Conservation (phyloP, 1,139 yeast species). For the Candida anutae region DNA sequence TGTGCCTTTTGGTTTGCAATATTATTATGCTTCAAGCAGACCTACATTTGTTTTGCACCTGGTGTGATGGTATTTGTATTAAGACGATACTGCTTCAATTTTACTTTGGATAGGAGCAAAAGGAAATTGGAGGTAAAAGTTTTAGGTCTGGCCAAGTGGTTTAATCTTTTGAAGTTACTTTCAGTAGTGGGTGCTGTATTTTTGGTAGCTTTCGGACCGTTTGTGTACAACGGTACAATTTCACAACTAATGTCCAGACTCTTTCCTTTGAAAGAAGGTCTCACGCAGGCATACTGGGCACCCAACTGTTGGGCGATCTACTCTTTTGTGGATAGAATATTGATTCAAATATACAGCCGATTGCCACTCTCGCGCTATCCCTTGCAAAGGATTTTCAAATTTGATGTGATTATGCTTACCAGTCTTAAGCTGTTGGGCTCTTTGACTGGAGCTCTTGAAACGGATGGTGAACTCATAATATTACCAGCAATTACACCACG, state of each 20-base stretch:
- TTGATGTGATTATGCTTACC: slow-evolving; percentile 20
- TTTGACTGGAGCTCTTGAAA: slow-evolving; percentile 84
- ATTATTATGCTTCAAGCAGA: slow-evolving; percentile 87
- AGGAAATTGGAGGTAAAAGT: slow-evolving; percentile 17
- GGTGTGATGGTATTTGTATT: slow-evolving; percentile 79
- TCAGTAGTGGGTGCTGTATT: slow-evolving; percentile 58
- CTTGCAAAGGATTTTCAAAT: slow-evolving; percentile 24
- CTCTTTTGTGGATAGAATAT: slow-evolving; percentile 71
- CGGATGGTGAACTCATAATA: slow-evolving; percentile 76
- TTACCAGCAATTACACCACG: slow-evolving; percentile 77
- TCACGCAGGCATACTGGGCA: slow-evolving; percentile 99
- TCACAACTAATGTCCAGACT: slow-evolving; percentile 62
- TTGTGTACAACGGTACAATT: slow-evolving; percentile 52
- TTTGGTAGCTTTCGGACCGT: slow-evolving; percentile 72
- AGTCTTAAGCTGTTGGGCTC: slow-evolving; percentile 22
- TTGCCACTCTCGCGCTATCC: slow-evolving; percentile 39
- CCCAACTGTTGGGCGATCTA: slow-evolving; percentile 96
- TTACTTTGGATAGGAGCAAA: slow-evolving; percentile 24
- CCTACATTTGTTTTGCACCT: slow-evolving; percentile 88
- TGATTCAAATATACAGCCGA: slow-evolving; percentile 44
- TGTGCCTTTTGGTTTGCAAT: slow-evolving; percentile 72
- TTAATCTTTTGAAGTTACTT: slow-evolving; percentile 53
- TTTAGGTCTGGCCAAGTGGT: slow-evolving; percentile 46
- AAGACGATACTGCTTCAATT: slow-evolving; percentile 57
- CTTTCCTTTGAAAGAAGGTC: slow-evolving; percentile 91